Evolutionary conservation across 2,329 filamentous ascomycete species (phyloP).

Genomic region (Nannizziopsis barbatae): DNA sequence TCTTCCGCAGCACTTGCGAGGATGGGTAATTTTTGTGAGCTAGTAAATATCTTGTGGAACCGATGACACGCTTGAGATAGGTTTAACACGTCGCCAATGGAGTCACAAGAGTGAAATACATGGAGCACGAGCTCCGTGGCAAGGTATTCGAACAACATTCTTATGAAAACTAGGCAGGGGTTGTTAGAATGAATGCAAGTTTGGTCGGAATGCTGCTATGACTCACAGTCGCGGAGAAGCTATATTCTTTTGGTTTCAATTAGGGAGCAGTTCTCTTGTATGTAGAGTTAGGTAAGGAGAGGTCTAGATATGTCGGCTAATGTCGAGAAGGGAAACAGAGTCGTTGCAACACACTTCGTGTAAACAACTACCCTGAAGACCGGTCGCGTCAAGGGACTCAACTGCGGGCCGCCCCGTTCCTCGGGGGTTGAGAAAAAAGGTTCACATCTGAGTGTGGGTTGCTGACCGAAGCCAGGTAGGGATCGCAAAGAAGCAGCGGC

Average conservation of each 20-base stretch:
- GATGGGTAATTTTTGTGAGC: slow-evolving; percentile 45
- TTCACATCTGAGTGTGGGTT: slow-evolving; percentile 14
- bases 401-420: slow-evolving; percentile 24
- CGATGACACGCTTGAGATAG: slow-evolving; percentile 46
- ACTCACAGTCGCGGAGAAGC: too few relatives aligned
- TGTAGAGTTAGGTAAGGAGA: too few relatives aligned
- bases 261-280: too few relatives aligned
- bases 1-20: slow-evolving; percentile 43
- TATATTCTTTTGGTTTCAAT: too few relatives aligned
- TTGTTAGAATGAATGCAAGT: background rate
- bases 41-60: slow-evolving; percentile 42
- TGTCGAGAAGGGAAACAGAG: slow-evolving; percentile 1
- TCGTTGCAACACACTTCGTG: slow-evolving; percentile 1
- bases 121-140: slow-evolving; percentile 49
- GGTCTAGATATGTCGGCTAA: background rate
- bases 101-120: slow-evolving; percentile 44
- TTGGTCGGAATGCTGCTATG: too few relatives aligned
- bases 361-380: slow-evolving; percentile 8
- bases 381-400: slow-evolving; percentile 7
- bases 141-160: slow-evolving; percentile 45
- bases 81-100: slow-evolving; percentile 43
- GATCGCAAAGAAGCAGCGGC: background rate
- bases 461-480: slow-evolving; percentile 3
- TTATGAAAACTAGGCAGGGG: slow-evolving; percentile 2
- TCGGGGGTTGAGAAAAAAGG: slow-evolving; percentile 21